Conservation (phyloP, 176 grass and related monocot species). For the Poa pratensis region DNA sequence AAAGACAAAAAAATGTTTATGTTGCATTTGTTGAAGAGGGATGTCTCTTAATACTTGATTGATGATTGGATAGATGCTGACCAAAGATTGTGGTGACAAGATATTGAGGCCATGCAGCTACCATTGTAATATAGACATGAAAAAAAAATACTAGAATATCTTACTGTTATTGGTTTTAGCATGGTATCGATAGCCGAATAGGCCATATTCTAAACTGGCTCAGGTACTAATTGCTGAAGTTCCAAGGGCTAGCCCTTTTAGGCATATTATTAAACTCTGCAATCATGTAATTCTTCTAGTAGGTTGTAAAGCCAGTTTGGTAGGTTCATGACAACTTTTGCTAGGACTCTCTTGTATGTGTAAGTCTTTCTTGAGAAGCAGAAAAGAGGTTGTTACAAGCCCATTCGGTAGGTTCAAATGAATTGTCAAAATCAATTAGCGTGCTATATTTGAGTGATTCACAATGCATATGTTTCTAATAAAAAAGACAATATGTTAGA, state of each 20-base stretch:
- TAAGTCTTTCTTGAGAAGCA: not conserved
- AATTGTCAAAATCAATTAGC: conserved; percentile 13
- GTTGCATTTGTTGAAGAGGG: conserved; percentile 2
- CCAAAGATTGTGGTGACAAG: not conserved
- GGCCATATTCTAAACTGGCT: not conserved
- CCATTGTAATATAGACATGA: conserved; percentile 3
- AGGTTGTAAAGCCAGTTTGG: not conserved
- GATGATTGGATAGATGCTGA: conserved; percentile 24
- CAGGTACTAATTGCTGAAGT: not conserved
- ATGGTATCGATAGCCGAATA: not conserved
- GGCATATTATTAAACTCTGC: not conserved
- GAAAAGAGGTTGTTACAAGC: not conserved
- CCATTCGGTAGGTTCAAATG: not conserved
- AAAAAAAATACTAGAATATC: not conserved
- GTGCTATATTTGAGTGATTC: not conserved
- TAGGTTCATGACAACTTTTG: not conserved
- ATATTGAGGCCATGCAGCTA: conserved; percentile 8
- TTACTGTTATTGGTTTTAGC: conserved; percentile 1
- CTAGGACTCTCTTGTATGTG: not conserved
- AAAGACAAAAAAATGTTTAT: not conserved
- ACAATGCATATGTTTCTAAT: not conserved
- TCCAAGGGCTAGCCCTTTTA: not conserved
- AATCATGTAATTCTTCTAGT: conserved; percentile 20
- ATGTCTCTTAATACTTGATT: conserved; percentile 22
- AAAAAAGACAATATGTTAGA: not conserved